phyloP scores from a whole-genome alignment of 441 rosid genomes.

The Eutrema salsugineum region DNA sequence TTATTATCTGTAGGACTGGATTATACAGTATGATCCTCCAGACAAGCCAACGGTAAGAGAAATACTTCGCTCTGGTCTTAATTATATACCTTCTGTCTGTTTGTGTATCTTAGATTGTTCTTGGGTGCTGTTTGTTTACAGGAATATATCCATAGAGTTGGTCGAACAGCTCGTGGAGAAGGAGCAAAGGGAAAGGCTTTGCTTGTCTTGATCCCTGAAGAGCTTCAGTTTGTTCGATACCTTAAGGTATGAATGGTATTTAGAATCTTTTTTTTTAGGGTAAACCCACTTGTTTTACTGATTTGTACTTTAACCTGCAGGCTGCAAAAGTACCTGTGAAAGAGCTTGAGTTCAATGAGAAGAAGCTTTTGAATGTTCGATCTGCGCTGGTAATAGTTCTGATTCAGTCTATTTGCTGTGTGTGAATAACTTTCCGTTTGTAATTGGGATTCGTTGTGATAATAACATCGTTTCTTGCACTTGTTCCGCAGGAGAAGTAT shows the following conservation, averaged over 20 bases:
- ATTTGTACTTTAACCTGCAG: slow-evolving; percentile 31
- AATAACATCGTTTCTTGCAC: background rate
- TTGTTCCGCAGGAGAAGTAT: slow-evolving; percentile 66
- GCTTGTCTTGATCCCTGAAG: slow-evolving; percentile 92
- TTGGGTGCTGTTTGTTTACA: slow-evolving; percentile 32
- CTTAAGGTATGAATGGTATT: slow-evolving; percentile 52
- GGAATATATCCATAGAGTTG: slow-evolving; percentile 98
- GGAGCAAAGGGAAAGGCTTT: slow-evolving; percentile 95
- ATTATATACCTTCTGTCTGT: slow-evolving; percentile 1
- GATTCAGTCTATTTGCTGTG: background rate
- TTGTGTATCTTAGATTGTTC: background rate
- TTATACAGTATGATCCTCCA: slow-evolving; percentile 96
- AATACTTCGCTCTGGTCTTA: background rate
- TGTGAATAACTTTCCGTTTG: background rate
- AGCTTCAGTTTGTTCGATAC: slow-evolving; percentile 82
- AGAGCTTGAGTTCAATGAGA: slow-evolving; percentile 85
- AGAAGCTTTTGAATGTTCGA: slow-evolving; percentile 81
- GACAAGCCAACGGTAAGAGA: slow-evolving; percentile 87
- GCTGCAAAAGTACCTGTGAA: slow-evolving; percentile 93
- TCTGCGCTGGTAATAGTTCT: slow-evolving; percentile 67
- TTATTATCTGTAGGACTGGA: slow-evolving; percentile 75
- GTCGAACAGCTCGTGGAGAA: slow-evolving; percentile 99
- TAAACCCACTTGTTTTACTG: background rate
- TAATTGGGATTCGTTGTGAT: background rate
- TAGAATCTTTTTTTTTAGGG: background rate